Conservation (phyloP, 192 early-diverging fungal species). For the Coemansia sp. region DNA sequence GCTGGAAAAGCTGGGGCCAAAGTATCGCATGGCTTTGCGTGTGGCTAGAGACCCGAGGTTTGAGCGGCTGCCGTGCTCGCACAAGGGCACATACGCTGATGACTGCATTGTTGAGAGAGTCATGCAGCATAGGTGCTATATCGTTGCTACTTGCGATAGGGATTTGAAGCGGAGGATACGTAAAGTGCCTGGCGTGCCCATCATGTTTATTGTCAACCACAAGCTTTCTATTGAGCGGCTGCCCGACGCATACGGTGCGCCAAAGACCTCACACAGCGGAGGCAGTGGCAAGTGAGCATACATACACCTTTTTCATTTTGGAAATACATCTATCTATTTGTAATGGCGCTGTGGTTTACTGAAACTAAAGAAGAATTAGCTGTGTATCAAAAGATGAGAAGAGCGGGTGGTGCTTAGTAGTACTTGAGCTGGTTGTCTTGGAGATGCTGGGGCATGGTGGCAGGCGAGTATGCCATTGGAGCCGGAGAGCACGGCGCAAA, state of each 20-base stretch:
- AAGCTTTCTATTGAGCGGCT: constrained; percentile 93
- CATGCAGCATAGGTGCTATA: constrained; percentile 93
- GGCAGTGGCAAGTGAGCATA: background rate
- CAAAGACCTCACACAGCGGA: constrained; percentile 12
- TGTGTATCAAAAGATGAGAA: background rate
- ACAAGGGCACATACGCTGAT: constrained; percentile 98
- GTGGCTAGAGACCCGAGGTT: constrained; percentile 97
- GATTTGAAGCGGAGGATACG: constrained; percentile 94
- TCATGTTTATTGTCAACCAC: constrained; percentile 90
- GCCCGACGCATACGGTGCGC: constrained; percentile 65
- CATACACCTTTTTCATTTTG: background rate
- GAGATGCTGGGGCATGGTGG: background rate
- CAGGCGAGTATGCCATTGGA: background rate
- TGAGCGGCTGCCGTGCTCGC: constrained; percentile 90
- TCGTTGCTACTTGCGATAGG: constrained; percentile 97
- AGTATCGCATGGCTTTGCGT: constrained; percentile 90
- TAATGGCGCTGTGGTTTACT: too few relatives aligned
- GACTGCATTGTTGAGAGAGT: constrained; percentile 95
- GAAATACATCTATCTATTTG: too few relatives aligned
- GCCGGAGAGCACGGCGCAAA: constrained; percentile 40
- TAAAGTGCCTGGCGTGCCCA: constrained; percentile 94
- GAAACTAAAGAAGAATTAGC: background rate
- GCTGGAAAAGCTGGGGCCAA: constrained; percentile 95
- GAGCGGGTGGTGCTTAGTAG: background rate
- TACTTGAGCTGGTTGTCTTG: background rate